Percentiles rank a stretch among this genome's conserved stretches.
Evolutionary conservation across 2,329 filamentous ascomycete genomes (phyloP).

Genomic region (Mycocentrospora acerina): DNA sequence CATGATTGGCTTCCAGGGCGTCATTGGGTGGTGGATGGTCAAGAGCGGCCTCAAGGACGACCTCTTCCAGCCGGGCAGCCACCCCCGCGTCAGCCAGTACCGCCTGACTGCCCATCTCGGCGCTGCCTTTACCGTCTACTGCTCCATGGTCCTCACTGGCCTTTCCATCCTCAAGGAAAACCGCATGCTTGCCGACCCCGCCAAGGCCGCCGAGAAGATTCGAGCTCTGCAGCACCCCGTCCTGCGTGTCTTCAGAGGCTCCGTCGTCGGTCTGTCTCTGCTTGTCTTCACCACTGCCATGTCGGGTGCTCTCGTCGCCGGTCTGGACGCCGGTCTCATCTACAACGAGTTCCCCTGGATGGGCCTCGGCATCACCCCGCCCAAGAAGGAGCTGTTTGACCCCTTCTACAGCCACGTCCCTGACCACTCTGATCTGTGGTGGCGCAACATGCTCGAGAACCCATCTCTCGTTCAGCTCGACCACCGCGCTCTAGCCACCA

Average conservation of each 20-base stretch:
- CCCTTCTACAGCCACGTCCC: conserved; percentile 78
- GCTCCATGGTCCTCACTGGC: conserved; percentile 89
- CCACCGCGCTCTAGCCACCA: conserved; percentile 87
- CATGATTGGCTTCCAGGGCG: conserved; percentile 91
- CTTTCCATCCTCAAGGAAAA: conserved; percentile 79
- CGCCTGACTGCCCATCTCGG: conserved; percentile 85
- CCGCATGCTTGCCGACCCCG: conserved; percentile 67
- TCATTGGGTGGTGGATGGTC: conserved; percentile 99
- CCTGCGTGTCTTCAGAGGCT: conserved; percentile 72
- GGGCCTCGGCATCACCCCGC: conserved; percentile 81
- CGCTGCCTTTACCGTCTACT: conserved; percentile 89
- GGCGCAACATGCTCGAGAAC: conserved; percentile 98
- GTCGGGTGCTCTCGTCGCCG: conserved; percentile 90
- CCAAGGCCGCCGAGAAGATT: conserved; percentile 61
- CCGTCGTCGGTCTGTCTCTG: conserved; percentile 67
- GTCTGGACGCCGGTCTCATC: conserved; percentile 92
- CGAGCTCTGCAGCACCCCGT: conserved; percentile 62
- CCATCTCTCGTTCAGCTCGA: conserved; percentile 93
- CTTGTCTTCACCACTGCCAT: conserved; percentile 89
- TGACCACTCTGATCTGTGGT: conserved; percentile 83
- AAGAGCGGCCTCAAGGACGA: conserved; percentile 95
- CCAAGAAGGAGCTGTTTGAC: conserved; percentile 79
- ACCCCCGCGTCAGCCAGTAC: conserved; percentile 94
- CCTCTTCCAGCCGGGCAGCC: conserved; percentile 84
- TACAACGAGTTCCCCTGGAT: conserved; percentile 99